Base-by-base conservation (phyloP, 1,284 basidiomycete species). In the Pseudozyma hubeiensis region DNA sequence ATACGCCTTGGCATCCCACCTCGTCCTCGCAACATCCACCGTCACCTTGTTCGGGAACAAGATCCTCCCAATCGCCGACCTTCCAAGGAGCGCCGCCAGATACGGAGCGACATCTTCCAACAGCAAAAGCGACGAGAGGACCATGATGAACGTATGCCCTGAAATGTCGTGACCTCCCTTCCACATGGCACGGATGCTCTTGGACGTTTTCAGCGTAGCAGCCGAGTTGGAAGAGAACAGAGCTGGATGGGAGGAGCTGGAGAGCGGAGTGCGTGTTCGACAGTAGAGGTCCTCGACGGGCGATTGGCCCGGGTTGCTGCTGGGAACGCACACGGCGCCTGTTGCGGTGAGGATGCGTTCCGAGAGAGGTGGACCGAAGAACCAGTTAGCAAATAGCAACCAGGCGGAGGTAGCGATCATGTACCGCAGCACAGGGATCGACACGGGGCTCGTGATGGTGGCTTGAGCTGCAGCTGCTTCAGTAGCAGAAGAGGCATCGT, bases 81-180 rank as follows among this genome's bases (percentile, higher is more conserved):
- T 10, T 0, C 37, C 34, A 13, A 68, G 30, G 3, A 63, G 19
- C n/a, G 41, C 51, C 0, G 44, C 13, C 79, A 85, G 35, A 24
- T 83, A 85, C 1, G 86, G 86, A 1, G 85, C 84, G 16, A 96
- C 84, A 83, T 94, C 92, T 79, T 94, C 90, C 2, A 89, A 87
- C 41, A 97, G 88, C 82, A 97, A 91, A 17, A 97, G 87, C 8
- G 89, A 86, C n/a, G 91, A 88, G 86, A 97, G 89, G 1, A 92
- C 92, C 75, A 98, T 88, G 68, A 99, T 88, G 87, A 97, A 98
- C 30, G 94, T 88, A 83, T 99, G 96, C 2, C 95, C 95, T 0
- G 93, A 95, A 13, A 98, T 90, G 81, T 99, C 96, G 84, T 97
- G 94, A 0, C 95, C 95, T 65, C 88, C 90, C 80, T 89, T 89